phyloP scores from a whole-genome alignment of 805 yeast species.

The Candida sanyiensis region DNA sequence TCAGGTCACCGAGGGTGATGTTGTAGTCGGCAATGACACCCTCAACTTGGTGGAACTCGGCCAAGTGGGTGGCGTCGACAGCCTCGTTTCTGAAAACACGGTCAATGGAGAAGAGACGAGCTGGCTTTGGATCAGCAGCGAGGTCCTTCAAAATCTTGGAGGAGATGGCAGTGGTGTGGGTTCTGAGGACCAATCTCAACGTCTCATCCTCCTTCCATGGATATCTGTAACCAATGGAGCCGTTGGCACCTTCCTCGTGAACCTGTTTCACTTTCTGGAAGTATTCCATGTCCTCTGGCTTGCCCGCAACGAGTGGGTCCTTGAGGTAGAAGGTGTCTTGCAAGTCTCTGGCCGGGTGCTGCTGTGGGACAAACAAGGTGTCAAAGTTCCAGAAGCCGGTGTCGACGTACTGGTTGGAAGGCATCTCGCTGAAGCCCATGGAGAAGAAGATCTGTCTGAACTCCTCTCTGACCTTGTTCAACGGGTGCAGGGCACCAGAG shows the following conservation, averaged over 20 bases:
- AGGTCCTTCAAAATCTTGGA: slow-evolving; percentile 80
- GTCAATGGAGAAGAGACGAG: slow-evolving; percentile 91
- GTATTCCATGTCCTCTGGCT: slow-evolving; percentile 77
- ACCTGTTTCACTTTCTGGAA: slow-evolving; percentile 74
- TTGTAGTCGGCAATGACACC: slow-evolving; percentile 98
- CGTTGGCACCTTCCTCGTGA: slow-evolving; percentile 86
- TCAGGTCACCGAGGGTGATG: slow-evolving; percentile 90
- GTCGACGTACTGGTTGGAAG: slow-evolving; percentile 96
- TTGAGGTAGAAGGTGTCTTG: slow-evolving; percentile 98
- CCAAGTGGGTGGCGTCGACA: slow-evolving; percentile 98
- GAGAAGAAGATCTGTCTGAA: slow-evolving; percentile 96
- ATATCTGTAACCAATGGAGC: slow-evolving; percentile 96
- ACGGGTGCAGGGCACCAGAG: slow-evolving; percentile 94
- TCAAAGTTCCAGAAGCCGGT: slow-evolving; percentile 99
- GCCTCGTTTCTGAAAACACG: slow-evolving; percentile 99
- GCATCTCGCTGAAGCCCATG: slow-evolving; percentile 99
- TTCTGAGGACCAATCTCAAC: slow-evolving; percentile 85
- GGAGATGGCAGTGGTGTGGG: slow-evolving; percentile 96
- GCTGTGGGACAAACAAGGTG: slow-evolving; percentile 94
- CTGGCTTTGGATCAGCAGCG: slow-evolving; percentile 84
- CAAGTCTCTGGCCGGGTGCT: slow-evolving; percentile 98
- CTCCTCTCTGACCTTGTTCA: slow-evolving; percentile 94
- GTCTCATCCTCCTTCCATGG: slow-evolving; percentile 95
- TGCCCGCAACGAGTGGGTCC: slow-evolving; percentile 78
- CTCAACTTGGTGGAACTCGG: slow-evolving; percentile 98